Conservation (phyloP, 371 early-diverging fungal genomes). For the Thermomucor indicae-seudaticae region DNA sequence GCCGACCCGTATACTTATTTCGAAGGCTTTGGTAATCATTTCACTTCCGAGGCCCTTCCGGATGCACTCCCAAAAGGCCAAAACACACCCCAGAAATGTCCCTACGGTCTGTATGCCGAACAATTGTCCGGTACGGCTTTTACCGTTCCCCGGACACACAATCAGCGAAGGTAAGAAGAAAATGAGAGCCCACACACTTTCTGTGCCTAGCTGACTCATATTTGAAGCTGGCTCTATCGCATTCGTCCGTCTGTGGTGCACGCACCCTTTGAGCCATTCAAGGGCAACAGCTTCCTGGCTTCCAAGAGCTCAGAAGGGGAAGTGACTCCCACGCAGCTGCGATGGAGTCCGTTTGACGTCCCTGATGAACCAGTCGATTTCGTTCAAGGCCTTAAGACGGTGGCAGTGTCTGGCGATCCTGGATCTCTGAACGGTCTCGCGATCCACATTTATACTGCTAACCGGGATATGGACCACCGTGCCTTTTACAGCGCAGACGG, state of each 20-base stretch:
- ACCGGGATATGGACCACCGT: slow-evolving; percentile 67
- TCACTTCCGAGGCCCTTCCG: slow-evolving; percentile 79
- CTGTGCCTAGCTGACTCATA: neutral
- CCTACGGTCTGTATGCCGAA: slow-evolving; percentile 92
- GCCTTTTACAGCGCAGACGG: slow-evolving; percentile 93
- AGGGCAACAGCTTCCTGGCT: slow-evolving; percentile 36
- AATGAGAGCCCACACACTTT: neutral
- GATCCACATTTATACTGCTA: slow-evolving; percentile 81
- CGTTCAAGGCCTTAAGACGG: slow-evolving; percentile 78
- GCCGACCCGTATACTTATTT: slow-evolving; percentile 22
- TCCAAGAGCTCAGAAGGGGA: slow-evolving; percentile 45
- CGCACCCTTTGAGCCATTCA: slow-evolving; percentile 59
- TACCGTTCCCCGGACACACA: slow-evolving; percentile 82
- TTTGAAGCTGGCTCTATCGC: slow-evolving; percentile 89
- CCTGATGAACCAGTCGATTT: slow-evolving; percentile 65
- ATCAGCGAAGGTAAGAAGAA: slow-evolving; percentile 69
- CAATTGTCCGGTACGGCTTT: slow-evolving; percentile 95
- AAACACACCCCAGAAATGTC: slow-evolving; percentile 91
- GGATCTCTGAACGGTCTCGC: slow-evolving; percentile 76
- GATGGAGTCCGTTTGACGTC: slow-evolving; percentile 91
- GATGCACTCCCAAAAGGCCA: slow-evolving; percentile 88
- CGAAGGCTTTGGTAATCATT: slow-evolving; percentile 79
- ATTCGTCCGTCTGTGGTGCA: slow-evolving; percentile 93
- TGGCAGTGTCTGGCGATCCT: slow-evolving; percentile 91
- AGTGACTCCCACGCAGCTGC: slow-evolving; percentile 84